A percentile compares a stretch with the other conserved stretches of the same genome.
phyloP scores from a whole-genome alignment of 192 early-diverging fungal genomes.

The Ambispora gerdemannii region DNA sequence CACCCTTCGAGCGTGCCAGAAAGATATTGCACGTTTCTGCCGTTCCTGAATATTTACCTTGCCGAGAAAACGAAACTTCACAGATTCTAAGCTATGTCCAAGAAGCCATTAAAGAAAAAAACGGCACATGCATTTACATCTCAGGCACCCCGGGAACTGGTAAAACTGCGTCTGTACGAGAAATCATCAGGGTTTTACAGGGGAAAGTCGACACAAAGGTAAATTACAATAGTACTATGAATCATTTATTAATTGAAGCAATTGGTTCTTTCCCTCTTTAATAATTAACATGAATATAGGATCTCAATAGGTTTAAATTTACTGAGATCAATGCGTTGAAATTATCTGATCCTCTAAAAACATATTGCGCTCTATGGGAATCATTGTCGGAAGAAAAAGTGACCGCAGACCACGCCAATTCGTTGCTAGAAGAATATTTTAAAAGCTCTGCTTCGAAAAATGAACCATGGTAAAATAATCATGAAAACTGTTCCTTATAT shows the following conservation, averaged over 20 bases:
- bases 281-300: constrained; percentile 31
- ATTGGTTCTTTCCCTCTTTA: neutral
- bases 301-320: constrained; percentile 75
- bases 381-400: constrained; percentile 59
- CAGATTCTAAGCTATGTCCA: constrained; percentile 73
- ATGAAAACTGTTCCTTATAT: constrained; percentile 21
- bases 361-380: constrained; percentile 83
- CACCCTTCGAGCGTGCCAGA: constrained; percentile 63
- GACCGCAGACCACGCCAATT: constrained; percentile 71
- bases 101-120: constrained; percentile 70
- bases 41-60: constrained; percentile 87
- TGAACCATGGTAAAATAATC: constrained; percentile 45
- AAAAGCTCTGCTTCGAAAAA: constrained; percentile 49
- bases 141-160: constrained; percentile 96
- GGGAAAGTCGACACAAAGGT: constrained; percentile 57
- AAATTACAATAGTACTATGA: constrained; percentile 7
- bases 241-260: neutral
- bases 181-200: constrained; percentile 73
- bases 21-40: constrained; percentile 85
- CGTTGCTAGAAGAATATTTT: constrained; percentile 72
- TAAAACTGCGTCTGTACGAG: constrained; percentile 92
- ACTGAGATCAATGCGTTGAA: constrained; percentile 99
- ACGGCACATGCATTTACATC: constrained; percentile 40
- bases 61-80: constrained; percentile 88
- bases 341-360: constrained; percentile 85